Percentiles rank a stretch among this genome's conserved stretches.
Evolutionary conservation across 2,329 filamentous ascomycete genomes (phyloP).

Genomic region (Xylaria sp.): DNA sequence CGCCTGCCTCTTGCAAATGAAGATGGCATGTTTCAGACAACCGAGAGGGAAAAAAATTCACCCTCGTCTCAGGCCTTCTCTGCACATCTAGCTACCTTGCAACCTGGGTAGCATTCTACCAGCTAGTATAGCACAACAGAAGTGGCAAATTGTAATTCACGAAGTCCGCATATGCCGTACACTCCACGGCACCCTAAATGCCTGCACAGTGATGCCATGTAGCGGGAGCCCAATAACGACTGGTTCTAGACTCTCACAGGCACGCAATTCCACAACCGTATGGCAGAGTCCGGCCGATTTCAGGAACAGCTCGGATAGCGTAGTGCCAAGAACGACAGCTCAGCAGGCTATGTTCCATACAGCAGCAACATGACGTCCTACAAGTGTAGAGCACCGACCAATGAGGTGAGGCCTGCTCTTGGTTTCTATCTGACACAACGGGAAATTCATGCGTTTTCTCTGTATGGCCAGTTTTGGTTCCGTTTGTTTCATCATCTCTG

Average conservation of each 20-base stretch:
- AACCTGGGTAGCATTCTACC: slow-evolving; percentile 19
- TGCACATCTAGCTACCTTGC: not conserved
- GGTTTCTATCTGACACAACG: slow-evolving; percentile 29
- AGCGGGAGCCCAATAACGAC: slow-evolving; percentile 7
- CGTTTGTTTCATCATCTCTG: slow-evolving; percentile 25
- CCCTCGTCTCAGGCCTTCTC: slow-evolving; percentile 27
- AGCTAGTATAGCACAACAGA: slow-evolving; percentile 2
- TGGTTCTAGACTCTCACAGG: slow-evolving; percentile 18
- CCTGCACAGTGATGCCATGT: slow-evolving; percentile 25
- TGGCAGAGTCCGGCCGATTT: slow-evolving; percentile 11
- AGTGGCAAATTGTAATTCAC: slow-evolving; percentile 23
- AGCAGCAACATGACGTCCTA: slow-evolving; percentile 8
- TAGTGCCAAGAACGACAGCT: slow-evolving; percentile 26
- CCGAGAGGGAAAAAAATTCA: slow-evolving; percentile 24
- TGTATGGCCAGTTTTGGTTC: slow-evolving; percentile 33
- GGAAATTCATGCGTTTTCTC: slow-evolving; percentile 29
- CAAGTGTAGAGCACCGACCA: not conserved
- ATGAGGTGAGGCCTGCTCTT: slow-evolving; percentile 3
- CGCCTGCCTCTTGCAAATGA: slow-evolving; percentile 24
- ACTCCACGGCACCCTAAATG: slow-evolving; percentile 10
- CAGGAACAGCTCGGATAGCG: slow-evolving; percentile 16
- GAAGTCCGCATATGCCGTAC: slow-evolving; percentile 2
- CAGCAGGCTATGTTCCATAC: slow-evolving; percentile 3
- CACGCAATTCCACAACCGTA: slow-evolving; percentile 1
- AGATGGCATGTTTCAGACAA: slow-evolving; percentile 37